These are phyloP conservation scores for Cichorium intybus DNA, from an alignment of 140 eudicot species.

Conservation along the genomic window DNA sequence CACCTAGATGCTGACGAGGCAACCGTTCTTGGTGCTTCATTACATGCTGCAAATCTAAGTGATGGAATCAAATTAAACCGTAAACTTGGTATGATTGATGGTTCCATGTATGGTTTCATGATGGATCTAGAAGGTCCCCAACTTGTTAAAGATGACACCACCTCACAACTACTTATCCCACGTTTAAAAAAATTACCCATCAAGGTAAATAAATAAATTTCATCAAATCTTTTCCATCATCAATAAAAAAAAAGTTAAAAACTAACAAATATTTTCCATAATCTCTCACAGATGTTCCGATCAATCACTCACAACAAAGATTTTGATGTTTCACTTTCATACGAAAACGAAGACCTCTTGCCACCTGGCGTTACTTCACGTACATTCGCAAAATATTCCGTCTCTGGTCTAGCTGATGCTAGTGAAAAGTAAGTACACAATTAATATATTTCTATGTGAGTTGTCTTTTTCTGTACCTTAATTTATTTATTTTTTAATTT, in stretches of 20 bases:
- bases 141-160: constrained; percentile 84
- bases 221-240: neutral
- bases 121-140: constrained; percentile 77
- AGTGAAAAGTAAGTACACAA: constrained; percentile 67
- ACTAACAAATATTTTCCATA: constrained; percentile 3
- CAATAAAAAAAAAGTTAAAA: neutral
- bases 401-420: constrained; percentile 87
- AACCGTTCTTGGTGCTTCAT: constrained; percentile 88
- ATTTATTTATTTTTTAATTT: constrained; percentile 11
- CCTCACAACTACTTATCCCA: constrained; percentile 74
- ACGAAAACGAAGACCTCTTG: constrained; percentile 69
- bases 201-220: constrained; percentile 81
- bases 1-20: constrained; percentile 99
- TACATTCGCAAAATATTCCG: constrained; percentile 75
- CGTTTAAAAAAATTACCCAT: constrained; percentile 86
- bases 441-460: neutral
- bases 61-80: constrained; percentile 98
- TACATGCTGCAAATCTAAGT: constrained; percentile 97
- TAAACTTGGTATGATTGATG: constrained; percentile 96
- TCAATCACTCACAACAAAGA: constrained; percentile 79
- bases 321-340: constrained; percentile 83
- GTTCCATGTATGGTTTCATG: constrained; percentile 81
- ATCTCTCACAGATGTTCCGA: constrained; percentile 72
- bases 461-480: neutral
- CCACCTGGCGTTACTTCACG: constrained; percentile 84